phyloP scores from a whole-genome alignment of 768 basidiomycete species.

The Xerocomellus amylosporus region DNA sequence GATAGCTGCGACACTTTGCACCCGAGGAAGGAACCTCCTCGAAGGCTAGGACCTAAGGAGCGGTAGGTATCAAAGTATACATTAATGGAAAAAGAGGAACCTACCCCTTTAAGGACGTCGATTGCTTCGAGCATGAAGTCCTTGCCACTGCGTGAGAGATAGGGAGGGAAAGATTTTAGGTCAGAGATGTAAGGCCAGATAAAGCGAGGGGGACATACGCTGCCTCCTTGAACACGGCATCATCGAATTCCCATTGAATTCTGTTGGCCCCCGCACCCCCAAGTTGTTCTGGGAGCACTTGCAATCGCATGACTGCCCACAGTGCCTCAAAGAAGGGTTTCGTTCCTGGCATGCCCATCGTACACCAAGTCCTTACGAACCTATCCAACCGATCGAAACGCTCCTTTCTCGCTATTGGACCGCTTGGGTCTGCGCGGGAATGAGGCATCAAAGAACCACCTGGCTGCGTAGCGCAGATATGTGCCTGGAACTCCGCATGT shows the following conservation, averaged over 20 bases:
- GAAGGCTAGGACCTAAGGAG: conserved; percentile 60
- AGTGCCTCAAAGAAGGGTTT: conserved; percentile 68
- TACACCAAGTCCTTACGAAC: conserved; percentile 82
- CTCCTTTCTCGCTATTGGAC: conserved; percentile 68
- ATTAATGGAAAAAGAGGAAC: conserved; percentile 29
- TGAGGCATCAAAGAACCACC: conserved; percentile 78
- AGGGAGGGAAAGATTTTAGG: conserved; percentile 17
- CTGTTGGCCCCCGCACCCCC: conserved; percentile 74
- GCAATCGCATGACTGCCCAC: conserved; percentile 80
- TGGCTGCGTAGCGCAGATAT: conserved; percentile 72
- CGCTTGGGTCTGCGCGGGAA: conserved; percentile 62
- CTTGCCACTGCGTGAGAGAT: conserved; percentile 61
- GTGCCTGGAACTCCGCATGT: conserved; percentile 83
- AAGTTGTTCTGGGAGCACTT: conserved; percentile 73
- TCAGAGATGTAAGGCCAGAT: conserved; percentile 2
- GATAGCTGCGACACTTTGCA: conserved; percentile 27
- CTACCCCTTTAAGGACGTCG: conserved; percentile 84
- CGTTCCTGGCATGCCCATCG: conserved; percentile 82
- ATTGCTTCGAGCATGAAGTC: conserved; percentile 94
- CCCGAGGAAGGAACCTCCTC: conserved; percentile 54
- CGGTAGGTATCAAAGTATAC: conserved; percentile 4
- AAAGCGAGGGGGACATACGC: conserved; percentile 58
- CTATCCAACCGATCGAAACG: conserved; percentile 71
- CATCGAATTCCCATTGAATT: conserved; percentile 90
- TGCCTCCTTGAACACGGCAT: conserved; percentile 91